phyloP scores from a whole-genome alignment of 805 yeast species.

The Groenewaldozyma tartarivorans region DNA sequence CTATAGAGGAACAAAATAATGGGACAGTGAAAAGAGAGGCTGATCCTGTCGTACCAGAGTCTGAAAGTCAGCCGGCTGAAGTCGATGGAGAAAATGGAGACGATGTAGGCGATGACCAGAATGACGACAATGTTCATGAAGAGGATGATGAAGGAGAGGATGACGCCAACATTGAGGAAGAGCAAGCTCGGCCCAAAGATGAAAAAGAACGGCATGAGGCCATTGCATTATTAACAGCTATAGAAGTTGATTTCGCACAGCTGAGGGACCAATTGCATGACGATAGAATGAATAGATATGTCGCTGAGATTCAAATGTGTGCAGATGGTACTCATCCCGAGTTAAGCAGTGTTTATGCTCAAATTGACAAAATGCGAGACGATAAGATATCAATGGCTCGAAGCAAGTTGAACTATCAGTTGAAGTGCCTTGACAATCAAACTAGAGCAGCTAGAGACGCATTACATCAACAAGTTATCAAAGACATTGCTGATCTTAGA shows the following conservation, averaged over 20 bases:
- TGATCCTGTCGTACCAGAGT: not conserved
- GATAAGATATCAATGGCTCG: slow-evolving; percentile 48
- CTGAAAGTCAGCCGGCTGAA: not conserved
- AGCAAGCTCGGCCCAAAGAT: slow-evolving; percentile 18
- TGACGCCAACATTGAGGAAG: slow-evolving; percentile 20
- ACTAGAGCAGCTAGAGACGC: slow-evolving; percentile 71
- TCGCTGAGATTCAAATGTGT: slow-evolving; percentile 80
- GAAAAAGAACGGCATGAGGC: slow-evolving; percentile 50
- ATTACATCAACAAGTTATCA: slow-evolving; percentile 75
- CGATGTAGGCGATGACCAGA: slow-evolving; percentile 2
- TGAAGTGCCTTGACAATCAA: slow-evolving; percentile 69
- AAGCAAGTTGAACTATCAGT: slow-evolving; percentile 49
- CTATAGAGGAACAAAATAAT: not conserved
- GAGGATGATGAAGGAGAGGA: slow-evolving; percentile 14
- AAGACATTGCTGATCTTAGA: slow-evolving; percentile 57
- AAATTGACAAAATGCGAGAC: slow-evolving; percentile 66
- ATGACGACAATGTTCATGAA: slow-evolving; percentile 17
- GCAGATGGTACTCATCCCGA: slow-evolving; percentile 89
- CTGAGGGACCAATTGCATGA: slow-evolving; percentile 77
- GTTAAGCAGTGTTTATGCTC: slow-evolving; percentile 56
- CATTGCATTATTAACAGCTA: slow-evolving; percentile 59
- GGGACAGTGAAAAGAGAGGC: slow-evolving; percentile 1
- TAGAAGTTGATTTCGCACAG: slow-evolving; percentile 80
- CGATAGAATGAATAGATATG: slow-evolving; percentile 66
- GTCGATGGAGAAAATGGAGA: not conserved